Base-by-base conservation (phyloP, 805 yeast genomes). In the Sugiyamaella valdiviana region DNA sequence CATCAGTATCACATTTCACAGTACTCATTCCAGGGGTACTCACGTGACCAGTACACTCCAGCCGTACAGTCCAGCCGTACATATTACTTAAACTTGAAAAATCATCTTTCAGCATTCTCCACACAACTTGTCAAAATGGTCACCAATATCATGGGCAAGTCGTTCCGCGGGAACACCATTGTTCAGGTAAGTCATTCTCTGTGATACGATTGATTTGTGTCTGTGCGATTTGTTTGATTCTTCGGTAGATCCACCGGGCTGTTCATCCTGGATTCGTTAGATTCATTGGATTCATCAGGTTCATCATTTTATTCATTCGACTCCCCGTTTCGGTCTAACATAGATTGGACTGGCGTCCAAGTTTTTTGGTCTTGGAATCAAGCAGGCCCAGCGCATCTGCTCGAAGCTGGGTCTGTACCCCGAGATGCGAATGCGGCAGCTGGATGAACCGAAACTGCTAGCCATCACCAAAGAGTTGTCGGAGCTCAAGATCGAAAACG, bases 381-480 rank as follows among this genome's bases (percentile, higher is more conserved):
- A 70, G 46, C 79, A 85, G 7, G 91, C 97, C 2, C 78, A 77
- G 54, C 72, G 74, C 59, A 73, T 93, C 46, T 89, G 96, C 64
- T 82, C 97, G 36, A 87, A 81, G 63, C 78, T 91, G 19, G 96
- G 96, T 9, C 77, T 93, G 51, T 91, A 90, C 62, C 98, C 98
- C 41, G 74, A 77, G 63, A 90, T 91, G 95, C 80, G 95, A 69
- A 83, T 90, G 85, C 93, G 86, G 64, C 95, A 93, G 67, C 76
- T 93, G 36, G 73, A 84, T 23, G 98, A 93, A 67, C 85, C 88
- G 22, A 95, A 89, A 59, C 75, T 89, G 40, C 76, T 91, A 78
- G 79, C 85, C 32, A 73, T 93, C 40, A 84, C 96, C 36, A 91
- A 89, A 64, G 96, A 93, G 64, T 73, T 93, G 43, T 79, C 95